Percentiles rank a stretch among this genome's conserved stretches.
Evolutionary conservation across 2,329 filamentous ascomycete species (phyloP).

Genomic region (Trichothecium roseum): DNA sequence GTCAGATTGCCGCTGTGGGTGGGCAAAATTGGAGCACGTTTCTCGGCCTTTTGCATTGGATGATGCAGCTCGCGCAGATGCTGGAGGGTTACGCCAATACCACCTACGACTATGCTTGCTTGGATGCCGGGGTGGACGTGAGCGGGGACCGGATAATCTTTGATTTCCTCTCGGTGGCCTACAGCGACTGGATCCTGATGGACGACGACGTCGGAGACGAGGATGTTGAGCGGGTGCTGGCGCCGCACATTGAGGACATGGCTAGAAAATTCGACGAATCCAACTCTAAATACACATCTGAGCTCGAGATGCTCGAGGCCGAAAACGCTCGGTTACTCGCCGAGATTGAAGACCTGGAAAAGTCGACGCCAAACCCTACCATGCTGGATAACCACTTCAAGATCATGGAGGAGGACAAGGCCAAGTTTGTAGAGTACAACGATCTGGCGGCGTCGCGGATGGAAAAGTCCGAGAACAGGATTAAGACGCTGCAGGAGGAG

Average conservation of each 20-base stretch:
- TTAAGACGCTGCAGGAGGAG: constrained; percentile 75
- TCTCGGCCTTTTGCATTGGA: constrained; percentile 89
- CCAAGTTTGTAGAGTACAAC: constrained; percentile 95
- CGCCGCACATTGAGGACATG: constrained; percentile 82
- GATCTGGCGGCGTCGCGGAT: constrained; percentile 71
- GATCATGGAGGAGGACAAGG: constrained; percentile 86
- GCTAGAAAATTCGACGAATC: constrained; percentile 74
- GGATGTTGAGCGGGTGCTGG: constrained; percentile 66
- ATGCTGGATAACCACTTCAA: constrained; percentile 83
- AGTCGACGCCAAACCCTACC: constrained; percentile 71
- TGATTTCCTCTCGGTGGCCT: constrained; percentile 79
- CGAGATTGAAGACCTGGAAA: constrained; percentile 84
- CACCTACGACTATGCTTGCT: constrained; percentile 81
- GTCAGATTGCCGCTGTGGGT: constrained; percentile 86
- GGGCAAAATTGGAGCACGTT: constrained; percentile 97
- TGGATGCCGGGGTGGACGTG: constrained; percentile 80
- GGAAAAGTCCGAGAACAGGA: constrained; percentile 77
- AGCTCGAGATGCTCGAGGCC: constrained; percentile 75
- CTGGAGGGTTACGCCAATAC: constrained; percentile 71
- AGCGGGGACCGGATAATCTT: constrained; percentile 89
- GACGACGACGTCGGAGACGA: constrained; percentile 82
- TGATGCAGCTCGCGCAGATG: constrained; percentile 96
- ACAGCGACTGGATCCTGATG: constrained; percentile 87
- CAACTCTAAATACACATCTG: constrained; percentile 75
- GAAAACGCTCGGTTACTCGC: constrained; percentile 73